A percentile compares a stretch with the other conserved stretches of the same genome.
Evolutionary conservation across 2,329 filamentous ascomycete species (phyloP).

Genomic region (Alternaria sp.): DNA sequence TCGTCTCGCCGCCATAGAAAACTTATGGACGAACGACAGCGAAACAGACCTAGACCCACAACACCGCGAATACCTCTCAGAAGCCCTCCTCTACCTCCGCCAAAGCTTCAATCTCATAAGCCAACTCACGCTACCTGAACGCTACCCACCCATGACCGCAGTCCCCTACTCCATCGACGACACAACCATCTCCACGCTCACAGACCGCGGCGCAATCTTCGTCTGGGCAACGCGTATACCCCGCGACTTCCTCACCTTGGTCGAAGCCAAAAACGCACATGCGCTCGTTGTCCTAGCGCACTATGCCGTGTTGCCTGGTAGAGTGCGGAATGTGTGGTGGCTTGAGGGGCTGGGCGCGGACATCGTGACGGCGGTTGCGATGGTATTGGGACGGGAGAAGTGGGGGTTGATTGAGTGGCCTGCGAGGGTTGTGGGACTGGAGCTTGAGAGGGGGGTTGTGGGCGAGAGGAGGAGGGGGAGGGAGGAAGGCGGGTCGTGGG

Average conservation of each 20-base stretch:
- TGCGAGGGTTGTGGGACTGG: conserved; percentile 34
- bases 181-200: conserved; percentile 33
- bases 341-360: conserved; percentile 42
- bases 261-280: conserved; percentile 39
- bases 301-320: conserved; percentile 46
- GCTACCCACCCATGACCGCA: conserved; percentile 32
- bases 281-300: conserved; percentile 49
- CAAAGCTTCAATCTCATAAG: conserved; percentile 41
- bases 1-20: conserved; percentile 30
- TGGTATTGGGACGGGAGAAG: conserved; percentile 39
- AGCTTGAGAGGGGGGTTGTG: conserved; percentile 32
- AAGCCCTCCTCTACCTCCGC: conserved; percentile 36
- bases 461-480: conserved; percentile 20
- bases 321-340: conserved; percentile 46
- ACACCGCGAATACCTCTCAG: conserved; percentile 23
- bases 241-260: conserved; percentile 36
- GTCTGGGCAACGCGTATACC: conserved; percentile 39
- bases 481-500: conserved; percentile 27
- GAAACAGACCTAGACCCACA: conserved; percentile 15
- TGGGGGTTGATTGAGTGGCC: conserved; percentile 44
- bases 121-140: conserved; percentile 34
- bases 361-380: conserved; percentile 41
- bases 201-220: conserved; percentile 43
- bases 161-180: conserved; percentile 41
- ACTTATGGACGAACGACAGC: conserved; percentile 31